Evolutionary conservation across 371 early-diverging fungal species (phyloP), one percentile per base, ranked within the genome.

Genomic region (Basidiobolus meristosporus): DNA sequence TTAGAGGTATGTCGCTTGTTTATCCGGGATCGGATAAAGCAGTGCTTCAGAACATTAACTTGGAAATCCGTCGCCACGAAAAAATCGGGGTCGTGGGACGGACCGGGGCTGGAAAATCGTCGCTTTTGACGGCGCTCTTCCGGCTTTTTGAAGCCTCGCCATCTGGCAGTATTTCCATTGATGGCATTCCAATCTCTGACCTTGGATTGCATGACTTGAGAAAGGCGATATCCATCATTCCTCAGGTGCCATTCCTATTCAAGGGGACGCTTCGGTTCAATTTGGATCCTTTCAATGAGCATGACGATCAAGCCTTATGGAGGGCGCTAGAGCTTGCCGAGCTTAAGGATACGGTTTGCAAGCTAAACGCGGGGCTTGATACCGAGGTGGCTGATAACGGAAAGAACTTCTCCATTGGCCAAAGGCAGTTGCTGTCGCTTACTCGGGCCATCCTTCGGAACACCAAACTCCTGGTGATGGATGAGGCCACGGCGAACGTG

Each of bases 81-180:
- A 89, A 89, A 58, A 71, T 91, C 33, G 95, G 90, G 38, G 75
- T 90, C 39, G 70, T 80, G 33, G 97, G 90, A 12, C 70, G 92
- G 20, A 91, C 97, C 0, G 97, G 97, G 14, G 77, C 83, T n/a
- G 97, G 98, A 32, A 96, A 96, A 55, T 75, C 78, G 17, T 79
- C 84, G 7, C 53, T 91, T 45, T 86, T 82, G 17, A 62, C 85
- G 39, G 72, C 81, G 14, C 52, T 96, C 40, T 96, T 96, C 68
- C 69, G 95, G 36, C 68, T 96, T 36, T 67, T 90, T 23, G 97
- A 96, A 46, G 73, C 90, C 2, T 73, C 73, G 19, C 10, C 29
- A 19, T 40, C 51, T 12, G 82, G 83, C 6, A 52, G 40, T 28
- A 73, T 83, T 32, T 36, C 56, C 16, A 73, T 82, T 31, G 83